These are phyloP conservation scores for Westerdykella sp. DNA, from an alignment of 2,329 filamentous ascomycete genomes.

Conservation along the genomic window DNA sequence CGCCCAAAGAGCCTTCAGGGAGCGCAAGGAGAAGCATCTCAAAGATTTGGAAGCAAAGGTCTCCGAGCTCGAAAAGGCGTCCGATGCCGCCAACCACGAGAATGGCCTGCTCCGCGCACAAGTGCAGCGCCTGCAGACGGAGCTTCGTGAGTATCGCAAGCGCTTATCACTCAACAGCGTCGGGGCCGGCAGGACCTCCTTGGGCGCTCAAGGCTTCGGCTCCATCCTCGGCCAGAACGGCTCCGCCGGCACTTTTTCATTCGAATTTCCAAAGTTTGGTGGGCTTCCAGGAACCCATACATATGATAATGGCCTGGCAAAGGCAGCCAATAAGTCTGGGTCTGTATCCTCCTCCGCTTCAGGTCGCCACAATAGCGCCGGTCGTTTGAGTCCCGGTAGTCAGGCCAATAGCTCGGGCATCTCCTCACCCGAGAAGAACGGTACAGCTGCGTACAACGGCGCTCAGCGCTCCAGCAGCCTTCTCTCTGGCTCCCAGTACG, in stretches of 20 bases:
- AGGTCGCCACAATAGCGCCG: slow-evolving; percentile 29
- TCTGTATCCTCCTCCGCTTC: slow-evolving; percentile 18
- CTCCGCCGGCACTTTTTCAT: slow-evolving; percentile 77
- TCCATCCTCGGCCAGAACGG: slow-evolving; percentile 47
- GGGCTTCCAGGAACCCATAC: slow-evolving; percentile 55
- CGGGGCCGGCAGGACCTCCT: slow-evolving; percentile 44
- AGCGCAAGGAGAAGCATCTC: slow-evolving; percentile 60
- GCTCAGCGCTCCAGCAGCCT: slow-evolving; percentile 33
- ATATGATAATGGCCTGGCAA: slow-evolving; percentile 43
- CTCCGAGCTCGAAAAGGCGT: slow-evolving; percentile 66
- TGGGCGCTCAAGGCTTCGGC: slow-evolving; percentile 41
- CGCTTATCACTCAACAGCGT: slow-evolving; percentile 60
- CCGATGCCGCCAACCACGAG: slow-evolving; percentile 75
- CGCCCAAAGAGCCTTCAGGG: slow-evolving; percentile 56
- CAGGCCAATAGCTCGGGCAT: slow-evolving; percentile 19
- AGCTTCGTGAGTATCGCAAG: slow-evolving; percentile 87
- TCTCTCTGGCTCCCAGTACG: slow-evolving; percentile 33
- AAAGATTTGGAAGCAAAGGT: slow-evolving; percentile 65
- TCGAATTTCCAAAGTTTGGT: slow-evolving; percentile 94
- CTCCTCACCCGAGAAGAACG: slow-evolving; percentile 21
- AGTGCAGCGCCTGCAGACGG: slow-evolving; percentile 76
- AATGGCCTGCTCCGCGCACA: slow-evolving; percentile 80
- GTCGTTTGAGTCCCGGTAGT: slow-evolving; percentile 33
- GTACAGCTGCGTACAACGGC: slow-evolving; percentile 34
- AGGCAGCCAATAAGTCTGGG: slow-evolving; percentile 19